Conservation (phyloP, 441 rosid species). For the Codiaeum variegatum region DNA sequence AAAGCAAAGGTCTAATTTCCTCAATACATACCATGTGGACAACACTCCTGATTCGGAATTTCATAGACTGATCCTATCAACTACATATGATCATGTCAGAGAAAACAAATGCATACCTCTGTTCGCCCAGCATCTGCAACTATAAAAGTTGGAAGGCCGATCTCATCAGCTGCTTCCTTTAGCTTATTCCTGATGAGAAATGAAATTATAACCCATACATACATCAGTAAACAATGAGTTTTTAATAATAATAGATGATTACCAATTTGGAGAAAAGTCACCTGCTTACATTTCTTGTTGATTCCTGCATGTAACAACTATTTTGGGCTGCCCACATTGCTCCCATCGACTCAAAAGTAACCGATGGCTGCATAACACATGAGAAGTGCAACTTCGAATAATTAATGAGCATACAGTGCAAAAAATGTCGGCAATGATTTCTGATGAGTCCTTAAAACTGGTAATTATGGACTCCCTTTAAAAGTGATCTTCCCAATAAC, state of each 20-base stretch:
- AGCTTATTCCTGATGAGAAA: constrained; percentile 55
- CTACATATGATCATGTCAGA: not conserved
- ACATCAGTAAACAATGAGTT: not conserved
- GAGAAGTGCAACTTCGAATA: constrained; percentile 7
- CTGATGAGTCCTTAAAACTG: not conserved
- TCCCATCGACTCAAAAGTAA: constrained; percentile 77
- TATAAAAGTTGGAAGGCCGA: constrained; percentile 81
- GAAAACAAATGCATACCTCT: constrained; percentile 39
- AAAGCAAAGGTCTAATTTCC: not conserved
- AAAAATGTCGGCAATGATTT: not conserved
- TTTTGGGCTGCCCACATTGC: constrained; percentile 80
- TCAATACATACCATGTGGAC: not conserved
- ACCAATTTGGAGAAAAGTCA: constrained; percentile 22
- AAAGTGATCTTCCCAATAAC: not conserved
- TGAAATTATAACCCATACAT: constrained; percentile 7
- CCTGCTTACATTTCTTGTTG: constrained; percentile 87
- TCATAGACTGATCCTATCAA: not conserved
- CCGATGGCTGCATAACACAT: constrained; percentile 48
- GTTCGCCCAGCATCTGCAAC: constrained; percentile 97
- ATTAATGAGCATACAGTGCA: not conserved
- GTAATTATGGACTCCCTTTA: not conserved
- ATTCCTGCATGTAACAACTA: constrained; percentile 78
- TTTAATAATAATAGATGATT: not conserved
- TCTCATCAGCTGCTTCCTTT: constrained; percentile 68
- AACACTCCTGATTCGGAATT: not conserved